Conservation (phyloP, 2,329 filamentous ascomycete species). For the Teratosphaeria zuluensis region DNA sequence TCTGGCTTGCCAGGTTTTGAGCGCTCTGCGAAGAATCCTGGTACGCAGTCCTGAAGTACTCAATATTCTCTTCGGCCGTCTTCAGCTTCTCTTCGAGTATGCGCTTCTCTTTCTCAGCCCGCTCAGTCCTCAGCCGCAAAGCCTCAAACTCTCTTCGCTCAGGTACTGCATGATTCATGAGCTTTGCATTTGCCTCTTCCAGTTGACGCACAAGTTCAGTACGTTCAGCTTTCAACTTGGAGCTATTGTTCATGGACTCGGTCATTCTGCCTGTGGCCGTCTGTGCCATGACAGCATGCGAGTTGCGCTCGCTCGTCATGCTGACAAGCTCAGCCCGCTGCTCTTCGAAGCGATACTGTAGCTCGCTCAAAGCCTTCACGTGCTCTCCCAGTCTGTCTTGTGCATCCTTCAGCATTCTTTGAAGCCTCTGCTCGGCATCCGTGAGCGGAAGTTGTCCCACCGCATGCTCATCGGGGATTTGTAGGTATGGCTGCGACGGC, state of each 20-base stretch:
- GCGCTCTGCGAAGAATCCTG: constrained; percentile 47
- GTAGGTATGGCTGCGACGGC: constrained; percentile 9
- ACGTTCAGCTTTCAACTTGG: constrained; percentile 17
- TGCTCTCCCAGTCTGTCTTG: constrained; percentile 20
- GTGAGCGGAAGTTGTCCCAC: neutral
- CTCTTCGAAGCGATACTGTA: constrained; percentile 26
- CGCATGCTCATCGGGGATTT: neutral
- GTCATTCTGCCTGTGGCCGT: constrained; percentile 15
- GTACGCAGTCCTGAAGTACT: constrained; percentile 51
- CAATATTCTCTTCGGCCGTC: constrained; percentile 38
- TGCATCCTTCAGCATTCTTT: constrained; percentile 11
- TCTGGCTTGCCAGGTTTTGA: constrained; percentile 38
- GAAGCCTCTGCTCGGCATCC: constrained; percentile 14
- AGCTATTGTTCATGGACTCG: constrained; percentile 9
- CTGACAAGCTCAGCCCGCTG: constrained; percentile 19
- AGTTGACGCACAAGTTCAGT: constrained; percentile 21
- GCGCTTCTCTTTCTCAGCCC: constrained; percentile 15
- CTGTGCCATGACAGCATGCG: constrained; percentile 14
- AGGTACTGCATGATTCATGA: constrained; percentile 21
- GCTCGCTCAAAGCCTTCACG: constrained; percentile 19
- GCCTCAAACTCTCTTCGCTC: constrained; percentile 25
- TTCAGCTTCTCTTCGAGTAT: constrained; percentile 23
- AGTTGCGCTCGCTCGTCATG: constrained; percentile 17
- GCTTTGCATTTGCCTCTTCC: constrained; percentile 16
- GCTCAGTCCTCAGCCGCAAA: constrained; percentile 12